Evolutionary conservation across 805 yeast species (phyloP).

Genomic region (Kluyveromyces dobzhanskii): DNA sequence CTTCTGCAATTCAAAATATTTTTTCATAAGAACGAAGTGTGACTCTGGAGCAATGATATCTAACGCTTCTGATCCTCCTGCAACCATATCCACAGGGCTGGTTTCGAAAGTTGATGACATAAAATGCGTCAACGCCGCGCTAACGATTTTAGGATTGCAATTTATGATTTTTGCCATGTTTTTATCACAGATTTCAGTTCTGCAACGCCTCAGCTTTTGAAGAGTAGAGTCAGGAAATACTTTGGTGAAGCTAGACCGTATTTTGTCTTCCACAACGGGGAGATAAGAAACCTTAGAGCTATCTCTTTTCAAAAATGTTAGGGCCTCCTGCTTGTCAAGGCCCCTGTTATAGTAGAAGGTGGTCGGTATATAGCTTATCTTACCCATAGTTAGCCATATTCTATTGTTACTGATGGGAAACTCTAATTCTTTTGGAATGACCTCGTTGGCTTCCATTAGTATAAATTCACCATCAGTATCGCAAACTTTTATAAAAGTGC

Average conservation of each 20-base stretch:
- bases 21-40: constrained; percentile 1
- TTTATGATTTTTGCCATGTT: neutral
- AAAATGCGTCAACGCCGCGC: neutral
- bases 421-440: constrained; percentile 37
- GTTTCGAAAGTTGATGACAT: neutral
- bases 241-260: constrained; percentile 4
- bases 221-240: constrained; percentile 22
- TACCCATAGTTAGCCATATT: constrained; percentile 42
- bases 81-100: neutral
- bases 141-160: neutral
- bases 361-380: constrained; percentile 34
- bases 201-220: neutral
- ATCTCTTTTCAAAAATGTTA: constrained; percentile 31
- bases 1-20: neutral
- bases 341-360: constrained; percentile 29
- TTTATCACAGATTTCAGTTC: neutral
- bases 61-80: neutral
- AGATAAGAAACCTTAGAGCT: neutral
- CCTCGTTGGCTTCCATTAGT: constrained; percentile 41
- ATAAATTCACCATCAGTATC: constrained; percentile 54
- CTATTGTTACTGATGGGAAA: constrained; percentile 38
- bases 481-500: constrained; percentile 37
- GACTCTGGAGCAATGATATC: neutral
- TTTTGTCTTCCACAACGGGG: neutral
- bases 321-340: constrained; percentile 32